Conservation (phyloP, 176 grass and related monocot genomes). For the Oryza meyeriana region DNA sequence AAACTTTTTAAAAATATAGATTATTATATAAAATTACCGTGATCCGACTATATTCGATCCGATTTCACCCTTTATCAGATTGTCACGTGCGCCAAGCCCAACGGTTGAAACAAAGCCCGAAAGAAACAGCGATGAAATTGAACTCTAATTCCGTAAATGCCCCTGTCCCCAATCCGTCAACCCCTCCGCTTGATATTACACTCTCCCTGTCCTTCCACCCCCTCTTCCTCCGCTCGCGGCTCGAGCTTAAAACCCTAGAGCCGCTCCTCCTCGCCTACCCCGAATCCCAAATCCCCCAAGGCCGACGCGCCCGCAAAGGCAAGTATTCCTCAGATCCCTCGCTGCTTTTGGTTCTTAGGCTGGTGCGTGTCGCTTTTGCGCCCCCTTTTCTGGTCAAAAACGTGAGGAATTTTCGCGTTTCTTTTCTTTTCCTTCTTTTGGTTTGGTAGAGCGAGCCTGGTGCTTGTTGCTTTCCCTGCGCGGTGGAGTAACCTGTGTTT, state of each 20-base stretch:
- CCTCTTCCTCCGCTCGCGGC: conserved; percentile 7
- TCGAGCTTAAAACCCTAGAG: conserved; percentile 51
- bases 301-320: conserved; percentile 2
- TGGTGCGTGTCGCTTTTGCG: not conserved
- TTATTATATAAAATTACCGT: too few species aligned
- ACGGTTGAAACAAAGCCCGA: too few species aligned
- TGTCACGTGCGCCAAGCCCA: too few species aligned
- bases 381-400: not conserved
- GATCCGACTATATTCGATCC: too few species aligned
- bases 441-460: not conserved
- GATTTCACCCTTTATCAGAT: too few species aligned
- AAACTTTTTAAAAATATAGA: too few species aligned
- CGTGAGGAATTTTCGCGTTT: not conserved
- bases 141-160: conserved; percentile 10
- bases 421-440: not conserved
- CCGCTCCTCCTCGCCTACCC: not conserved
- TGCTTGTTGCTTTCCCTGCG: not conserved
- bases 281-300: conserved; percentile 30
- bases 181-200: conserved; percentile 22
- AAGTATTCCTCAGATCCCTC: conserved; percentile 27
- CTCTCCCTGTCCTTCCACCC: not conserved
- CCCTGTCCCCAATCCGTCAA: not conserved
- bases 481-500: conserved; percentile 14
- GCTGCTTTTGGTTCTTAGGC: not conserved
- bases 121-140: not conserved